Evolutionary conservation across 768 basidiomycete genomes (phyloP).

Genomic region (Hygrophorus pudorinus): DNA sequence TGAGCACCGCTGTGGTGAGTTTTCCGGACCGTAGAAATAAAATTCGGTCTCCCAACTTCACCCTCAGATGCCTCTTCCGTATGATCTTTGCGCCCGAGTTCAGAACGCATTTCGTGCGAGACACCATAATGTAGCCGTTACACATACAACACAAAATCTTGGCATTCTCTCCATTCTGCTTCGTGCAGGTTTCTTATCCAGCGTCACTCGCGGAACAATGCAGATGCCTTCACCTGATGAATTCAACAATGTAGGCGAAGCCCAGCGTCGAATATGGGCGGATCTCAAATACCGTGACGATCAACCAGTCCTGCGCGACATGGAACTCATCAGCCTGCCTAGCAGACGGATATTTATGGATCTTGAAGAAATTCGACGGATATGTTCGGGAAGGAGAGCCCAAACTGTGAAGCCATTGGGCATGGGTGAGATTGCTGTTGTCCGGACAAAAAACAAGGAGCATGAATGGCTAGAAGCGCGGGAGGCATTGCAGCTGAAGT

Average conservation of each 20-base stretch:
- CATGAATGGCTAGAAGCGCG: slow-evolving; percentile 87
- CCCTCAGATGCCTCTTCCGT: slow-evolving; percentile 59
- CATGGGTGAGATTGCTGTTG: slow-evolving; percentile 88
- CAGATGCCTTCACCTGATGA: slow-evolving; percentile 50
- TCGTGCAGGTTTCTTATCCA: slow-evolving; percentile 80
- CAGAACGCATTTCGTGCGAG: slow-evolving; percentile 90
- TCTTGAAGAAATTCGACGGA: slow-evolving; percentile 55
- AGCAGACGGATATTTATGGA: slow-evolving; percentile 75
- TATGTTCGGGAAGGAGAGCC: slow-evolving; percentile 77
- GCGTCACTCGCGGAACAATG: slow-evolving; percentile 70
- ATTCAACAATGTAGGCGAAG: slow-evolving; percentile 50
- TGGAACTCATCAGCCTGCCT: slow-evolving; percentile 79
- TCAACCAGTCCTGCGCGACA: slow-evolving; percentile 66
- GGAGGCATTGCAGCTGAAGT: slow-evolving; percentile 72
- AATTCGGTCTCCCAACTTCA: too few species aligned
- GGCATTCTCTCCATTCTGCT: slow-evolving; percentile 89
- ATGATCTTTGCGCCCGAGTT: slow-evolving; percentile 82
- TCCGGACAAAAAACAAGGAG: slow-evolving; percentile 61
- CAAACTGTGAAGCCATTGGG: slow-evolving; percentile 76
- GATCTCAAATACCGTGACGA: slow-evolving; percentile 91
- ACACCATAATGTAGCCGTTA: slow-evolving; percentile 64
- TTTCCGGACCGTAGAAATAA: too few species aligned
- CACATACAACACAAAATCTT: slow-evolving; percentile 83
- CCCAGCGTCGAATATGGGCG: slow-evolving; percentile 83
- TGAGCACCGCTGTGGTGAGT: too few species aligned